Conservation (phyloP, 2,329 filamentous ascomycete genomes). For the Cladophialophora carrionii region DNA sequence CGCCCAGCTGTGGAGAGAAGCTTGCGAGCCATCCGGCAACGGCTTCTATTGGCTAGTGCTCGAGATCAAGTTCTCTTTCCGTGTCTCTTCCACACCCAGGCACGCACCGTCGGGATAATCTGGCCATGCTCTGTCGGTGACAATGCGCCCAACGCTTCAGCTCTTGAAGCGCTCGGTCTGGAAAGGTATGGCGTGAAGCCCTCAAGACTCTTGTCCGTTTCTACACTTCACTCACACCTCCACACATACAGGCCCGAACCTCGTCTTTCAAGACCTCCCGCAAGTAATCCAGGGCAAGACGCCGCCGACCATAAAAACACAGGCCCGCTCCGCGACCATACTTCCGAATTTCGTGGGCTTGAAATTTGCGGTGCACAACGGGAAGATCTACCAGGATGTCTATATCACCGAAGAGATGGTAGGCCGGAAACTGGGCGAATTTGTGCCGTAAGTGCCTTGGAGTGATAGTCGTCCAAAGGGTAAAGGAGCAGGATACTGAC, state of each 20-base stretch:
- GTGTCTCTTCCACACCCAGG: neutral
- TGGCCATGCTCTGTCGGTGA: constrained; percentile 30
- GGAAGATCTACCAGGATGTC: constrained; percentile 81
- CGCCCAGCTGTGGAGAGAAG: constrained; percentile 18
- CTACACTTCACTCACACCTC: constrained; percentile 37
- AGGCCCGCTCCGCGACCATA: constrained; percentile 85
- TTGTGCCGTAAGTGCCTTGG: constrained; percentile 70
- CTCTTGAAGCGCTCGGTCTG: constrained; percentile 78
- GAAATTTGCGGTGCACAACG: constrained; percentile 88
- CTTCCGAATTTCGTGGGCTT: constrained; percentile 89
- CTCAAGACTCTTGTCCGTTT: neutral
- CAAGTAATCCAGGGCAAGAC: constrained; percentile 64
- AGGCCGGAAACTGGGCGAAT: constrained; percentile 91
- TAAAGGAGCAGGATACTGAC: constrained; percentile 1
- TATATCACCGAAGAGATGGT: constrained; percentile 94
- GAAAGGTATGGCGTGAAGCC: constrained; percentile 66
- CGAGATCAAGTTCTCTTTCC: constrained; percentile 1
- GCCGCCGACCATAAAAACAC: constrained; percentile 71
- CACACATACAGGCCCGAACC: constrained; percentile 37
- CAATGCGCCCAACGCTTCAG: constrained; percentile 70
- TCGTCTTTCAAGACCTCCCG: constrained; percentile 47
- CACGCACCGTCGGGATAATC: neutral
- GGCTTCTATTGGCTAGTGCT: constrained; percentile 16
- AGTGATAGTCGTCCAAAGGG: neutral
- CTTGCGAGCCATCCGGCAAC: neutral